Conservation (phyloP, 495 filamentous ascomycete genomes). For the Xylaria sp. region DNA sequence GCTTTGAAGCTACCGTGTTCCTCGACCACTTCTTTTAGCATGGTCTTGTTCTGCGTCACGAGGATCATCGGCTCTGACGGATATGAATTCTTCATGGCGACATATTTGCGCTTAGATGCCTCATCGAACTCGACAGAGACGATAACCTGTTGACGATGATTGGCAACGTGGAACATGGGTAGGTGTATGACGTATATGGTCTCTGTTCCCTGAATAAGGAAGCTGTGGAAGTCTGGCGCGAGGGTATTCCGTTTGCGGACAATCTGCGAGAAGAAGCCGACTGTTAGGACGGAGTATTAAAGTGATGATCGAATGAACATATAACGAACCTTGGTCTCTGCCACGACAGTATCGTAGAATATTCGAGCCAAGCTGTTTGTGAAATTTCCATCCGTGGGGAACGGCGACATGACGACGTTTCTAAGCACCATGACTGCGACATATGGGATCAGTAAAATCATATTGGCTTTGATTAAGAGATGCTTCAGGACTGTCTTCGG, state of each 20-base stretch:
- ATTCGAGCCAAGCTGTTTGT: slow-evolving; percentile 36
- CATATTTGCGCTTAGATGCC: slow-evolving; percentile 33
- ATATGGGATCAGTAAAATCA: neutral
- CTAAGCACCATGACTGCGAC: slow-evolving; percentile 45
- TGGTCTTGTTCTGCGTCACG: slow-evolving; percentile 30
- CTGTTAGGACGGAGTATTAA: slow-evolving; percentile 10
- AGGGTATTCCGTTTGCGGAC: slow-evolving; percentile 41
- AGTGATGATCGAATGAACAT: neutral
- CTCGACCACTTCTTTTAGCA: slow-evolving; percentile 28
- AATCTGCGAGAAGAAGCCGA: slow-evolving; percentile 24
- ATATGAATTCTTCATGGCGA: slow-evolving; percentile 33
- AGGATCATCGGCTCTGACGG: slow-evolving; percentile 32
- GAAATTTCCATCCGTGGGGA: slow-evolving; percentile 45
- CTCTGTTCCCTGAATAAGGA: slow-evolving; percentile 46
- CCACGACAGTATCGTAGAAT: slow-evolving; percentile 40
- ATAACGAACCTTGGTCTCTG: slow-evolving; percentile 40
- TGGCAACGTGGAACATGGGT: slow-evolving; percentile 46
- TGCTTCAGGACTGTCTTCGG: no score
- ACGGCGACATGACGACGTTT: slow-evolving; percentile 53
- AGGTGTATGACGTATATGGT: slow-evolving; percentile 42
- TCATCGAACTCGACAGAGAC: slow-evolving; percentile 35
- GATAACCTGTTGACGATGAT: slow-evolving; percentile 45
- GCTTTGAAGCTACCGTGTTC: slow-evolving; percentile 30
- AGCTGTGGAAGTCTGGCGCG: slow-evolving; percentile 37
- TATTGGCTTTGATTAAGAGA: neutral